Percentiles rank a stretch among this genome's conserved stretches.
phyloP scores from a whole-genome alignment of 371 early-diverging fungal species.

The Mucor mucedo region DNA sequence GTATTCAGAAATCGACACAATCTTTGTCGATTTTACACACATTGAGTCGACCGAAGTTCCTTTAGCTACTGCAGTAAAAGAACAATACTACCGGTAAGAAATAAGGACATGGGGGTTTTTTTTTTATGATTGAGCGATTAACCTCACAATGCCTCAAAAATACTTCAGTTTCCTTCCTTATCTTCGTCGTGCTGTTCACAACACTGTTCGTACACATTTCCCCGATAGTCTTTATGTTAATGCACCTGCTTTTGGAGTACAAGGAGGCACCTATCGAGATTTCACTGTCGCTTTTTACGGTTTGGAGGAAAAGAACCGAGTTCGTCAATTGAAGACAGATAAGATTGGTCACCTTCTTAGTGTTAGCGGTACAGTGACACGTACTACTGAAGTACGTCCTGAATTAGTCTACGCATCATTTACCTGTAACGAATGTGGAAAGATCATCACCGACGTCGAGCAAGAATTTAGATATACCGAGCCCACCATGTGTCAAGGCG shows the following conservation, averaged over 20 bases:
- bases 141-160: not conserved
- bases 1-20: conserved; percentile 64
- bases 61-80: conserved; percentile 70
- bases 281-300: conserved; percentile 82
- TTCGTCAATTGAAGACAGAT: conserved; percentile 90
- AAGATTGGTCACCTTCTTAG: conserved; percentile 88
- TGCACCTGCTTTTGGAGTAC: conserved; percentile 30
- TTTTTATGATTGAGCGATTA: not conserved
- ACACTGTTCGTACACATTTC: conserved; percentile 70
- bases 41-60: conserved; percentile 65
- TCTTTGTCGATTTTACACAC: conserved; percentile 83
- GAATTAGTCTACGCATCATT: conserved; percentile 96
- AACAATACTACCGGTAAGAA: conserved; percentile 79
- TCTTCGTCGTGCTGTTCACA: conserved; percentile 84
- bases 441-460: conserved; percentile 82
- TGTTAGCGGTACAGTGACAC: conserved; percentile 96
- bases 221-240: conserved; percentile 65
- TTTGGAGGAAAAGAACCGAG: conserved; percentile 62
- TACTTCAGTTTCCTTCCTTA: conserved; percentile 78
- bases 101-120: not conserved
- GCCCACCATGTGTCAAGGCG: conserved; percentile 94
- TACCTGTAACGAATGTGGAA: conserved; percentile 89
- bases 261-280: conserved; percentile 56
- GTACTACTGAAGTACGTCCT: conserved; percentile 98
- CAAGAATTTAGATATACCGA: conserved; percentile 98